A percentile compares a stretch with the other conserved stretches of the same genome.
Conservation (phyloP, 2,329 filamentous ascomycete genomes). For the Aspergillus aculeatinus region DNA sequence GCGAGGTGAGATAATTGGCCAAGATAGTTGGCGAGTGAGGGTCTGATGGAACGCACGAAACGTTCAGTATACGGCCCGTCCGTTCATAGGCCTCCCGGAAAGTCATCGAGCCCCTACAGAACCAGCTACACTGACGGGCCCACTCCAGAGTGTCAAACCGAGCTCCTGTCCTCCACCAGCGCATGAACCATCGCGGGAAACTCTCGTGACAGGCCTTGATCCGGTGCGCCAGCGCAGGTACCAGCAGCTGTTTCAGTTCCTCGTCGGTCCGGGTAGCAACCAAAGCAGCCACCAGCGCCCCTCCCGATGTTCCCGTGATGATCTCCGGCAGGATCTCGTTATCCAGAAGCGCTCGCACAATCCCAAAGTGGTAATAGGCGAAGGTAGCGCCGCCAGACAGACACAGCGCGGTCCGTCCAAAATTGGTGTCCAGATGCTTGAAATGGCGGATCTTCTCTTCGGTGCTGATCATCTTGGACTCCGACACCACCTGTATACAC, state of each 20-base stretch:
- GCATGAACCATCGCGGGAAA: constrained; percentile 70
- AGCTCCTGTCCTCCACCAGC: constrained; percentile 92
- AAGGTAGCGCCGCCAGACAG: constrained; percentile 91
- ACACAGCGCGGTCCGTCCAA: constrained; percentile 87
- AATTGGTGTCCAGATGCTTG: constrained; percentile 86
- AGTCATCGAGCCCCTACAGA: constrained; percentile 84
- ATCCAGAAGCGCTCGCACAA: constrained; percentile 85
- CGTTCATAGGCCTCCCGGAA: constrained; percentile 93
- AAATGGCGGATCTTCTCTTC: constrained; percentile 80
- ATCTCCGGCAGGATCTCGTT: constrained; percentile 84
- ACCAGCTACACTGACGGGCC: constrained; percentile 84
- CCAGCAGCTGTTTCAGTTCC: constrained; percentile 78
- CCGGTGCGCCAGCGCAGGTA: constrained; percentile 79
- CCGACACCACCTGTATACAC: constrained; percentile 65
- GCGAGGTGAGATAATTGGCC: constrained; percentile 90
- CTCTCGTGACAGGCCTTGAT: constrained; percentile 84
- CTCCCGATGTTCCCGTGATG: constrained; percentile 94
- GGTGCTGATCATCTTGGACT: constrained; percentile 64
- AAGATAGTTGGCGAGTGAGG: constrained; percentile 90
- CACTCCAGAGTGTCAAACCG: constrained; percentile 92
- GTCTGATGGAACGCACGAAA: constrained; percentile 92
- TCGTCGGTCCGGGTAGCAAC: constrained; percentile 88
- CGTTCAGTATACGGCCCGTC: constrained; percentile 91
- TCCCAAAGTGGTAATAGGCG: constrained; percentile 94
- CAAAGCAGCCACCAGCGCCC: constrained; percentile 82